Base-by-base conservation (phyloP, 768 basidiomycete genomes). In the Macrolepiota dolichaula region DNA sequence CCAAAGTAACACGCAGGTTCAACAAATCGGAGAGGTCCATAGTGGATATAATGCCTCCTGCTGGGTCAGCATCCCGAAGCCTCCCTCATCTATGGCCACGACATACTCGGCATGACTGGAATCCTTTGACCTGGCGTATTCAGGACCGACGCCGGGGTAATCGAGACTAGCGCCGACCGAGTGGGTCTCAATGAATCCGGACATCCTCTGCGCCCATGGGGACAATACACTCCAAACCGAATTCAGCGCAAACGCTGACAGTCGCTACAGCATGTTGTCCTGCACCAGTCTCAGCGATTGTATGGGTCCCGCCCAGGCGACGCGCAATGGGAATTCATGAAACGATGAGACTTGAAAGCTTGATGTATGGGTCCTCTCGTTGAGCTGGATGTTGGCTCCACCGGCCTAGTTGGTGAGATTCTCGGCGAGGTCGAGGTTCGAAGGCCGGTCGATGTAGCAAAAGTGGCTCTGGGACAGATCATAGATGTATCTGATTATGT, bases 131-230 rank as follows among this genome's bases (percentile, higher is more conserved):
- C 92, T 97, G 50, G 96, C 91, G 70, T 98, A 96, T 74, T 99
- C 97, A 9, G 97, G 97, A 22, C 97, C 97, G 51, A 99, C 96
- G 64, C 95, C 95, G 25, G 95, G 95, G 74, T 98, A 98, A 74
- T 98, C 95, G 47, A 97, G 79, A 22, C 96, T 95, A 52, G 96
- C 96, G 66, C 93, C 96, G 74, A 99, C 89, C 3, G 96, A 97
- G 75, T 98, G 95, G 9, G 96, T 98, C 74, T 98, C 96, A 64
- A 91, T 85, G 72, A 99, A 96, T 84, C 25, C 94, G 85, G 15
- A 98, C 96, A 71, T 98, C 97, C 73, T 98, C 97, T 25, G 93
- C 86, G 55, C 97, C 97, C 97, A 99, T 99, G 76, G 95, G 98
- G 69, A 99, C 83, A 66, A 96, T 75, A 71, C 97, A 99, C 74